Evolutionary conservation across 768 basidiomycete species (phyloP).

Genomic region (Termitomyces sp.): DNA sequence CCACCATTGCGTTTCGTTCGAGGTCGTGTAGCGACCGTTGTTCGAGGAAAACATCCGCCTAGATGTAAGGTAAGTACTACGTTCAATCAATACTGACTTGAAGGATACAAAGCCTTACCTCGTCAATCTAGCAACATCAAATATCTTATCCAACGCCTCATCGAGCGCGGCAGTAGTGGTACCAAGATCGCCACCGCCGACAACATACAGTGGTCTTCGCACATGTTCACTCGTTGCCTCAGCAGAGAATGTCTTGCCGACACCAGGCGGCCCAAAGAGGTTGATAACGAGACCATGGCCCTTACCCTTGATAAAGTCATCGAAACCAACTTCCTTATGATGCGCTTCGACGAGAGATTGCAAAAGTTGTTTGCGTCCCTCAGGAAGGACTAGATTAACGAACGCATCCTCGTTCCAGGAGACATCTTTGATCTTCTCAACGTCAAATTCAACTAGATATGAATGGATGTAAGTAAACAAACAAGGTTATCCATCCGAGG

Average conservation of each 20-base stretch:
- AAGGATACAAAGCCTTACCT: slow-evolving; percentile 20
- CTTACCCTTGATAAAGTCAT: slow-evolving; percentile 61
- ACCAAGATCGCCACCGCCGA: slow-evolving; percentile 51
- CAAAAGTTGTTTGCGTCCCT: slow-evolving; percentile 46
- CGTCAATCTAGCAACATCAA: slow-evolving; percentile 53
- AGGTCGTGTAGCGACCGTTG: slow-evolving; percentile 59
- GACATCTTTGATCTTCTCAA: slow-evolving; percentile 49
- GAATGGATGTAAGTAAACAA: too few relatives aligned
- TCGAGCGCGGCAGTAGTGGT: slow-evolving; percentile 42
- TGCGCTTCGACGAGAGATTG: slow-evolving; percentile 53
- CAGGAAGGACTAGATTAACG: slow-evolving; percentile 48
- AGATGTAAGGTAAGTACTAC: slow-evolving; percentile 1
- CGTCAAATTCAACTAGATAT: slow-evolving; percentile 57
- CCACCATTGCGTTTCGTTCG: slow-evolving; percentile 67
- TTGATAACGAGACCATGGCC: slow-evolving; percentile 48
- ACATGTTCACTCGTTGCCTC: slow-evolving; percentile 55
- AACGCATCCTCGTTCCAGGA: slow-evolving; percentile 55
- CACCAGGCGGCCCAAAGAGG: slow-evolving; percentile 53
- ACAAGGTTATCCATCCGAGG: too few relatives aligned
- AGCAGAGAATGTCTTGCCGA: slow-evolving; percentile 55
- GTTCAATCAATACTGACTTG: neutral
- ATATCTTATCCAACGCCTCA: slow-evolving; percentile 35
- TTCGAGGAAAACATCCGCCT: slow-evolving; percentile 69
- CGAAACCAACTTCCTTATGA: slow-evolving; percentile 43
- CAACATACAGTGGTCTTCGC: slow-evolving; percentile 43